These are phyloP conservation scores for Chiua virens DNA, from an alignment of 768 basidiomycete species.

Conservation along the genomic window DNA sequence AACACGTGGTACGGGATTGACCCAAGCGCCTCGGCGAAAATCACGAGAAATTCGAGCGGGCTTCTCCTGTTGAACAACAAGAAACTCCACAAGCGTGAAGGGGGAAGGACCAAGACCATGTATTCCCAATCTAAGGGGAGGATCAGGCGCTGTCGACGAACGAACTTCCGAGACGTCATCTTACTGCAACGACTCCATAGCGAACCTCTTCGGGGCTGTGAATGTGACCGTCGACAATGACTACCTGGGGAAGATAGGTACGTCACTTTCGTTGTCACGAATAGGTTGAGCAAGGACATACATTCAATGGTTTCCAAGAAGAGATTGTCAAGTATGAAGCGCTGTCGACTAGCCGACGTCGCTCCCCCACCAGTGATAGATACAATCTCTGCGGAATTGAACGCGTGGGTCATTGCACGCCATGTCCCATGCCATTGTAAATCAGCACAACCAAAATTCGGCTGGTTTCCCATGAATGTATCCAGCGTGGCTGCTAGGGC, in stretches of 20 bases:
- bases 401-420: slow-evolving; percentile 7
- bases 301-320: slow-evolving; percentile 23
- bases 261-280: background rate
- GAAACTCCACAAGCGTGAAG: background rate
- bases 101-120: slow-evolving; percentile 5
- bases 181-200: slow-evolving; percentile 31
- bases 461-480: slow-evolving; percentile 6
- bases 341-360: background rate
- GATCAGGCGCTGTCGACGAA: background rate
- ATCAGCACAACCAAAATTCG: slow-evolving; percentile 2
- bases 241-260: background rate
- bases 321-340: slow-evolving; percentile 20
- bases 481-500: slow-evolving; percentile 10
- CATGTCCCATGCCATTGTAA: slow-evolving; percentile 7
- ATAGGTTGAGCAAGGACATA: slow-evolving; percentile 6
- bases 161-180: background rate
- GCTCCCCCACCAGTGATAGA: background rate
- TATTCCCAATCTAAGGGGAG: slow-evolving; percentile 18
- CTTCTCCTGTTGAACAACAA: slow-evolving; percentile 4
- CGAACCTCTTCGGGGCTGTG: slow-evolving; percentile 10
- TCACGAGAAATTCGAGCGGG: slow-evolving; percentile 4
- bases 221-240: slow-evolving; percentile 9
- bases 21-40: slow-evolving; percentile 2
- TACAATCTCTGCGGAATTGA: slow-evolving; percentile 1
- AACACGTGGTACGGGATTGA: slow-evolving; percentile 11